Percentiles rank a stretch among this genome's conserved stretches.
Conservation (phyloP, 441 rosid genomes). For the Pelargonium citronellum region DNA sequence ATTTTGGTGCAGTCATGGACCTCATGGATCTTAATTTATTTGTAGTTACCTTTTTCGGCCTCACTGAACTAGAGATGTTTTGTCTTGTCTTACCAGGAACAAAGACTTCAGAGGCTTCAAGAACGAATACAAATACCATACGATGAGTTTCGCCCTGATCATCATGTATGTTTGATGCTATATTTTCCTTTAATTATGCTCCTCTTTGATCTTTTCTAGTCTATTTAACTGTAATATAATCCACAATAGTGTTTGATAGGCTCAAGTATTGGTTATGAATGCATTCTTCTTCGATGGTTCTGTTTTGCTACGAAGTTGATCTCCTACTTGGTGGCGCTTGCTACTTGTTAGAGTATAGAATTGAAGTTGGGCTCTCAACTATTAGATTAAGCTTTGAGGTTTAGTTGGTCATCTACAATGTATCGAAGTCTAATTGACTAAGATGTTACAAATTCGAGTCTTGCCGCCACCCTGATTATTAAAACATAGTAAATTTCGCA, state of each 20-base stretch:
- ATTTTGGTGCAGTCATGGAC: not conserved
- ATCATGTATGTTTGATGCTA: slow-evolving; percentile 50
- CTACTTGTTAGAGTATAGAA: no score
- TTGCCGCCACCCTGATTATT: no score
- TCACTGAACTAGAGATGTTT: not conserved
- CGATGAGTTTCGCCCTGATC: slow-evolving; percentile 77
- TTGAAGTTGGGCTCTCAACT: no score
- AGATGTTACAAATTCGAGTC: no score
- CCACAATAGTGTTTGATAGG: not conserved
- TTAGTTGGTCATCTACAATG: no score
- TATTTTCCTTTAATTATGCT: not conserved
- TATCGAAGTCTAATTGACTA: no score
- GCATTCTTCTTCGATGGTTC: not conserved
- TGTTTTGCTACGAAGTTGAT: no score
- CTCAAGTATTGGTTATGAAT: not conserved
- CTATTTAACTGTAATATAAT: not conserved
- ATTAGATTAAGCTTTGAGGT: no score
- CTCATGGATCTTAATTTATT: not conserved
- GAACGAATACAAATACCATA: slow-evolving; percentile 64
- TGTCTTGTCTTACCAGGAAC: slow-evolving; percentile 50
- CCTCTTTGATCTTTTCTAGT: not conserved
- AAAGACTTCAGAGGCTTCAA: slow-evolving; percentile 69
- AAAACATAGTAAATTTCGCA: no score
- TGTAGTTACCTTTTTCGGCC: not conserved
- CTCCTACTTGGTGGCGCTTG: no score